Evolutionary conservation across 768 basidiomycete species (phyloP).

Genomic region (Mycena chlorophos): DNA sequence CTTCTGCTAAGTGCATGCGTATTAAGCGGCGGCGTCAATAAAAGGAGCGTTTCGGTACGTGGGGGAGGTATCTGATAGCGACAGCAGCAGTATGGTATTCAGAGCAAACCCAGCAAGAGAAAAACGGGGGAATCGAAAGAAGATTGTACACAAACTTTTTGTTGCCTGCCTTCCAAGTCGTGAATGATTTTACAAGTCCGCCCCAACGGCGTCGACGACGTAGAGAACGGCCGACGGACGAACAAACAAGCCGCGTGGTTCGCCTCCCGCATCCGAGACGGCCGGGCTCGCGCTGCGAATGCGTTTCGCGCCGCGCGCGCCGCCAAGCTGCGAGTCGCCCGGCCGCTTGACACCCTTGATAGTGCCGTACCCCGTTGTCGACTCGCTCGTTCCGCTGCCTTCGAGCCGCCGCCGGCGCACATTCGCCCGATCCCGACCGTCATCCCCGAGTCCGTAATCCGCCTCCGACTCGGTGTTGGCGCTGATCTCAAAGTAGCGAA

Average conservation of each 20-base stretch:
- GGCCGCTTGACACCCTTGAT: slow-evolving; percentile 35
- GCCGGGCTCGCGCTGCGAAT: slow-evolving; percentile 75
- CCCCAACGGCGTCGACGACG: slow-evolving; percentile 79
- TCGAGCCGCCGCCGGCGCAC: slow-evolving; percentile 47
- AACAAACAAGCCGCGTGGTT: slow-evolving; percentile 79
- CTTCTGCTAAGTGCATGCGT: slow-evolving; percentile 1
- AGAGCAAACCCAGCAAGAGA: not conserved
- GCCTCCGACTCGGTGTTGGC: slow-evolving; percentile 51
- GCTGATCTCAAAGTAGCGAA: slow-evolving; percentile 82
- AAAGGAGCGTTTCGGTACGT: slow-evolving; percentile 19
- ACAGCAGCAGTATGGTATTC: not conserved
- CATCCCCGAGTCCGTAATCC: slow-evolving; percentile 58
- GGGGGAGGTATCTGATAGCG: slow-evolving; percentile 9
- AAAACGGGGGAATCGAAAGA: not conserved
- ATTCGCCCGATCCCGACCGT: slow-evolving; percentile 35
- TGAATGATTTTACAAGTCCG: slow-evolving; percentile 58
- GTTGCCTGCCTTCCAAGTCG: no score
- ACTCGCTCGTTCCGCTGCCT: slow-evolving; percentile 30
- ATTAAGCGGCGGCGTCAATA: slow-evolving; percentile 8
- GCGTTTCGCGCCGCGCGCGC: slow-evolving; percentile 62
- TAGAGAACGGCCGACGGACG: slow-evolving; percentile 85
- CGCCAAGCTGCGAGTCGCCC: slow-evolving; percentile 45
- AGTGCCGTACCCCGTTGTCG: slow-evolving; percentile 26
- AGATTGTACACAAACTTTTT: not conserved
- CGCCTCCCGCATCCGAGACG: slow-evolving; percentile 51